Conservation (phyloP, 2,329 filamentous ascomycete species). For the Botrytis hyacinthi region DNA sequence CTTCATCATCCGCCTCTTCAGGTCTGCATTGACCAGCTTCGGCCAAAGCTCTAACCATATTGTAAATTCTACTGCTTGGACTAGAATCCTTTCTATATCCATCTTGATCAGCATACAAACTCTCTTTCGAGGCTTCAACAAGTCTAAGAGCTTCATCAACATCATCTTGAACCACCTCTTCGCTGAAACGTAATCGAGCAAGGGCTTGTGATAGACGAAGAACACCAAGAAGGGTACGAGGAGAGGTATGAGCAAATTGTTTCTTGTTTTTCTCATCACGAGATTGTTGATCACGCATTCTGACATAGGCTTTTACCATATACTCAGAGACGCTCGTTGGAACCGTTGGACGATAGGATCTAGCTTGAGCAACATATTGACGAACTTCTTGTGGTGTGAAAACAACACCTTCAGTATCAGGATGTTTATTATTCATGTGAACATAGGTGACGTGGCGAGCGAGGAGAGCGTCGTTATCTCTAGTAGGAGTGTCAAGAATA, state of each 20-base stretch:
- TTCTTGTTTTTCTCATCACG: slow-evolving; percentile 87
- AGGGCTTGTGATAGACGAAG: slow-evolving; percentile 92
- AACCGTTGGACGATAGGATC: slow-evolving; percentile 83
- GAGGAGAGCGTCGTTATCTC: slow-evolving; percentile 87
- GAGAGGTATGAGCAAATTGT: slow-evolving; percentile 90
- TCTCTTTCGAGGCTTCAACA: slow-evolving; percentile 90
- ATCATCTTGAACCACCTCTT: slow-evolving; percentile 82
- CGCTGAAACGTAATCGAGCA: slow-evolving; percentile 84
- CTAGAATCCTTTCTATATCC: slow-evolving; percentile 66
- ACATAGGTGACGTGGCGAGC: slow-evolving; percentile 95
- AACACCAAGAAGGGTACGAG: slow-evolving; percentile 88
- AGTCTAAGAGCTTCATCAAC: slow-evolving; percentile 92
- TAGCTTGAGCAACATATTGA: slow-evolving; percentile 90
- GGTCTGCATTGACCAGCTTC: slow-evolving; percentile 67
- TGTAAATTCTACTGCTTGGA: slow-evolving; percentile 87
- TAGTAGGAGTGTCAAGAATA: slow-evolving; percentile 88
- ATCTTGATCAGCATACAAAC: slow-evolving; percentile 69
- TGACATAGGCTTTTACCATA: slow-evolving; percentile 94
- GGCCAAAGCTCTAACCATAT: slow-evolving; percentile 83
- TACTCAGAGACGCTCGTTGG: slow-evolving; percentile 88
- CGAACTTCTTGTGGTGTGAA: slow-evolving; percentile 93
- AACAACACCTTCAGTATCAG: slow-evolving; percentile 72
- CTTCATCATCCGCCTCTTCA: slow-evolving; percentile 58
- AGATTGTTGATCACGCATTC: slow-evolving; percentile 88
- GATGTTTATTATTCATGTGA: slow-evolving; percentile 94